Evolutionary conservation across 129 eudicot species (phyloP), one percentile per base, ranked within the genome.

Genomic region (Escallonia rubra): DNA sequence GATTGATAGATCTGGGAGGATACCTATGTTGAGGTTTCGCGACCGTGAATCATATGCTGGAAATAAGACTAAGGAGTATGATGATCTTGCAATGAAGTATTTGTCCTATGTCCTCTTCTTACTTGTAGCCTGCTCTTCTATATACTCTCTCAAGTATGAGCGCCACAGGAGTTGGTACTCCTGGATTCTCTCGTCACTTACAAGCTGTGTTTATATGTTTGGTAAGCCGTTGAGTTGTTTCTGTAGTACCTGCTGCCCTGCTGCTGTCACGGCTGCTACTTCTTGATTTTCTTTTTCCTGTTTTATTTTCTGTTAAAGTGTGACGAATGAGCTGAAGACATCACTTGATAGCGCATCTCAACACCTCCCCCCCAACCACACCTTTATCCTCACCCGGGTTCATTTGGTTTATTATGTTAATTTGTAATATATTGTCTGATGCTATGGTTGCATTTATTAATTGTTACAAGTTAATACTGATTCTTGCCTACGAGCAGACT

Each of bases 141-240:
- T 77, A 23, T 93, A 93, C 78, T 93, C 98, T n/a, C 88, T 93
- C 46, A 93, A 71, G 90, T 93, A 93, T 55, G 98, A 93, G 74
- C 92, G 92, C 61, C 98, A 89, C 84, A 93, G 82, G 84, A 93
- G 96, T 62, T 93, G 98, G 98, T 93, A 93, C 70, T 93, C 98
- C 4, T 93, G 95, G 95, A 89, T 93, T 62, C 96, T 93, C 56
- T 86, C 95, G 8, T 93, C 98, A 41, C 88, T 93, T 57, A 89
- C 98, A 55, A 90, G 96, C 82, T 93, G 98, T 54, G 98, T 93
- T 16, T 93, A 93, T 81, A 93, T 93, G 98, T 93, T 93, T 15
- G 98, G 98, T 93, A 78, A 82, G 83, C 52, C 45, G 15, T 48
- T 64, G 57, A 54, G 61, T 78, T 41, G 46, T 43, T 51, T 48